phyloP scores from a whole-genome alignment of 108 stramenopile genomes.

The Seminavis robusta region DNA sequence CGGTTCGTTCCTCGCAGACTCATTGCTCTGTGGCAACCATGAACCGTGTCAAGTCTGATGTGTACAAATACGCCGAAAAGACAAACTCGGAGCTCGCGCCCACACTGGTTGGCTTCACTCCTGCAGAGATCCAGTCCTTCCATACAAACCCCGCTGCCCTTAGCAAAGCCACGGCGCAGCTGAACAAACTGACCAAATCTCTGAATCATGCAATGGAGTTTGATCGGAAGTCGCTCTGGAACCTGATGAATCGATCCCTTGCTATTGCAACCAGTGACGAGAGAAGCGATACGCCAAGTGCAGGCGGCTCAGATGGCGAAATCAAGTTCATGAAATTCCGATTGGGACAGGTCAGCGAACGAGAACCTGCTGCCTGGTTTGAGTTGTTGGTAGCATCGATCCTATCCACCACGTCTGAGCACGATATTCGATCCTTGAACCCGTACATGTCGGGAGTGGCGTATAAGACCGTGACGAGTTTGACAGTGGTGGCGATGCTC shows the following conservation, averaged over 20 bases:
- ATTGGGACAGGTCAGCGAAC: constrained; percentile 86
- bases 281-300: constrained; percentile 74
- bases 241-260: constrained; percentile 82
- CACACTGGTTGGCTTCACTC: constrained; percentile 79
- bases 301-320: constrained; percentile 53
- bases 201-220: constrained; percentile 87
- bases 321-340: constrained; percentile 81
- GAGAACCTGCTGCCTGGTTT: constrained; percentile 87
- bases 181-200: constrained; percentile 73
- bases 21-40: constrained; percentile 90
- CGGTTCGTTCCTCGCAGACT: constrained; percentile 65
- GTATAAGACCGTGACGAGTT: constrained; percentile 84
- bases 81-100: constrained; percentile 78
- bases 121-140: constrained; percentile 67
- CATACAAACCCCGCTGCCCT: constrained; percentile 65
- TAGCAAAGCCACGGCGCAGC: constrained; percentile 59
- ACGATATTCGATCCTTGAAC: constrained; percentile 84
- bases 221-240: constrained; percentile 87
- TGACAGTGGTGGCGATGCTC: constrained; percentile 89
- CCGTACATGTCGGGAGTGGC: constrained; percentile 82
- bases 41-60: constrained; percentile 73
- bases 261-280: constrained; percentile 89
- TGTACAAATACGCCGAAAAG: constrained; percentile 71
- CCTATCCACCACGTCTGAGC: constrained; percentile 77
- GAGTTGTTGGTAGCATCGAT: constrained; percentile 88